Conservation (phyloP, 1,284 basidiomycete species). For the Leucoagaricus sp. region DNA sequence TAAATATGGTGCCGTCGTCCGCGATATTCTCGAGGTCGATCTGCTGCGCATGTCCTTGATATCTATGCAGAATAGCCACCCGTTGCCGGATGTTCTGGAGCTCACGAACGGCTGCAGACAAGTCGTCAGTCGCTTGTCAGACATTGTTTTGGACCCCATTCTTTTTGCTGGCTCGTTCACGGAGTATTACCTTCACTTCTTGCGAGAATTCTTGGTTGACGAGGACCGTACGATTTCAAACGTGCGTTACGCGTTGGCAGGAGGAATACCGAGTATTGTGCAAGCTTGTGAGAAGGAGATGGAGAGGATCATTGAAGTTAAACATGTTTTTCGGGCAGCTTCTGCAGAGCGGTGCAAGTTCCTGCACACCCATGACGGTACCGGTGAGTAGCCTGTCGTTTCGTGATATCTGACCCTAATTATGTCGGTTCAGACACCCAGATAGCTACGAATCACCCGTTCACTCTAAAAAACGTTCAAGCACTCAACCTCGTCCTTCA, state of each 20-base stretch:
- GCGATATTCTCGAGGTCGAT: constrained; percentile 2
- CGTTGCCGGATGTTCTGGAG: neutral
- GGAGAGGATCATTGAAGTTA: constrained; percentile 1
- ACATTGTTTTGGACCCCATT: neutral
- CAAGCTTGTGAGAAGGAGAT: constrained; percentile 1
- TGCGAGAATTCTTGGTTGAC: neutral
- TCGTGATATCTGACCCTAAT: neutral
- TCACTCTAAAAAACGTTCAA: constrained; percentile 4
- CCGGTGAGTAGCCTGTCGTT: neutral
- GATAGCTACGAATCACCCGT: neutral
- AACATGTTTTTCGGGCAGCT: neutral
- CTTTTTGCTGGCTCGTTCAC: constrained; percentile 9
- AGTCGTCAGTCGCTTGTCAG: neutral
- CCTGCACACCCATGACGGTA: neutral
- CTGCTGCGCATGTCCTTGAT: constrained; percentile 4
- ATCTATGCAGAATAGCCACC: neutral
- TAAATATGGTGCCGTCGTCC: constrained; percentile 1
- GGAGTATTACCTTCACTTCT: constrained; percentile 9
- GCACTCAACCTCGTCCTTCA: neutral
- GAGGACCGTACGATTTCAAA: neutral
- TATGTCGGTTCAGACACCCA: neutral
- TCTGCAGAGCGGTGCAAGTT: neutral
- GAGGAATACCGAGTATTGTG: constrained; percentile 3
- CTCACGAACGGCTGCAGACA: constrained; percentile 6
- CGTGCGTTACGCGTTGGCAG: constrained; percentile 1